Conservation (phyloP, 345 rosid species). For the Psidium friedrichsthalianum region DNA sequence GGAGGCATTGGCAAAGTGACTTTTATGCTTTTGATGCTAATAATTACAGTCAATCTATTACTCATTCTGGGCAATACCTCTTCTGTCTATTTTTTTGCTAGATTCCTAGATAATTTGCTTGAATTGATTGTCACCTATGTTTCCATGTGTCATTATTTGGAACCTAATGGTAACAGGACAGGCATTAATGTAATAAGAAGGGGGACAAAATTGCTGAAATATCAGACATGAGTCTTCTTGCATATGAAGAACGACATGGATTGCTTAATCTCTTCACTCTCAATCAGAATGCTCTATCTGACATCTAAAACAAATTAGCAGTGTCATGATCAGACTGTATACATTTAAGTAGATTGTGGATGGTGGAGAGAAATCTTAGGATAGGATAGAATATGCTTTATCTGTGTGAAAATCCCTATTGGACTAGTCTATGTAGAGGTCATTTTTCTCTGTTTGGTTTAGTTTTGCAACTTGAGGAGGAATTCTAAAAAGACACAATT, state of each 20-base stretch:
- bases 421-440: not conserved
- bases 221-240: not conserved
- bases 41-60: not conserved
- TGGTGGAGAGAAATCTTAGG: too few species aligned
- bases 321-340: too few species aligned
- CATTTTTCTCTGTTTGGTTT: not conserved
- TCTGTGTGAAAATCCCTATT: not conserved
- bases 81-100: not conserved
- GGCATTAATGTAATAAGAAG: not conserved
- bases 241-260: not conserved
- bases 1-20: not conserved
- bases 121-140: not conserved
- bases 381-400: not conserved
- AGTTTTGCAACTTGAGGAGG: not conserved
- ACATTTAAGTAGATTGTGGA: too few species aligned
- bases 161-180: not conserved
- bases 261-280: not conserved
- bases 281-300: not conserved
- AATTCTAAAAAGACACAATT: not conserved
- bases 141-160: not conserved
- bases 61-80: not conserved
- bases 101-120: not conserved
- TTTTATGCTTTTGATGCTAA: not conserved
- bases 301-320: not conserved
- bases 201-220: not conserved